Percentiles rank a stretch among this genome's conserved stretches.
These are phyloP conservation scores for Apiotrichum gamsii DNA, from an alignment of 1,284 basidiomycete genomes.

Conservation along the genomic window DNA sequence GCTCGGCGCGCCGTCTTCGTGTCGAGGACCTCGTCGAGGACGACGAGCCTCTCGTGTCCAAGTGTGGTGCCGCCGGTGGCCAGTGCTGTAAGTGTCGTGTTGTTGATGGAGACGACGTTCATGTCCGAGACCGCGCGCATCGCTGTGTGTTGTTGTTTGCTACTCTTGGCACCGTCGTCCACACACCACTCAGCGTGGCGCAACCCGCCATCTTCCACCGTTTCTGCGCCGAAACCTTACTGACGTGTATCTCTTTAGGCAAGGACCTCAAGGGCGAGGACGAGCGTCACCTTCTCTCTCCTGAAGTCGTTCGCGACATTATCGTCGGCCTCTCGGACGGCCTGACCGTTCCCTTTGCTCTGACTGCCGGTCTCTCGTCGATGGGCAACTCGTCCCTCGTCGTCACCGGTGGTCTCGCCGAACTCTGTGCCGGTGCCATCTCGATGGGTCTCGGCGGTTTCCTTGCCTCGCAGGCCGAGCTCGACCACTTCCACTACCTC, in stretches of 20 bases:
- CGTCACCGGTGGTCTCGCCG: constrained; percentile 82
- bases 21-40: constrained; percentile 30
- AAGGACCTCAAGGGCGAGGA: constrained; percentile 48
- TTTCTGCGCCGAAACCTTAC: too few species aligned
- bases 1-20: constrained; percentile 9
- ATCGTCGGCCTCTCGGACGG: constrained; percentile 94
- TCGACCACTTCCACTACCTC: constrained; percentile 85
- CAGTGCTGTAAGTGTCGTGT: constrained; percentile 32
- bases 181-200: not conserved
- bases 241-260: too few species aligned
- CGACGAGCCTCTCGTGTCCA: constrained; percentile 35
- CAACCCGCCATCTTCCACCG: too few species aligned
- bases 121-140: too few species aligned
- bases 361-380: constrained; percentile 76
- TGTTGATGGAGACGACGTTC: too few species aligned
- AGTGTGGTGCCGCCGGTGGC: constrained; percentile 37
- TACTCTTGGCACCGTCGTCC: constrained; percentile 1
- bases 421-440: constrained; percentile 90
- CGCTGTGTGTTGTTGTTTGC: too few species aligned
- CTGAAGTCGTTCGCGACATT: constrained; percentile 53
- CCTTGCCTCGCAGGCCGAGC: constrained; percentile 91
- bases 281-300: constrained; percentile 47
- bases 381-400: constrained; percentile 82
- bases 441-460: constrained; percentile 96
- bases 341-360: constrained; percentile 86